Base-by-base conservation (phyloP, 1,139 yeast species). In the Saccharomyces uvarum region DNA sequence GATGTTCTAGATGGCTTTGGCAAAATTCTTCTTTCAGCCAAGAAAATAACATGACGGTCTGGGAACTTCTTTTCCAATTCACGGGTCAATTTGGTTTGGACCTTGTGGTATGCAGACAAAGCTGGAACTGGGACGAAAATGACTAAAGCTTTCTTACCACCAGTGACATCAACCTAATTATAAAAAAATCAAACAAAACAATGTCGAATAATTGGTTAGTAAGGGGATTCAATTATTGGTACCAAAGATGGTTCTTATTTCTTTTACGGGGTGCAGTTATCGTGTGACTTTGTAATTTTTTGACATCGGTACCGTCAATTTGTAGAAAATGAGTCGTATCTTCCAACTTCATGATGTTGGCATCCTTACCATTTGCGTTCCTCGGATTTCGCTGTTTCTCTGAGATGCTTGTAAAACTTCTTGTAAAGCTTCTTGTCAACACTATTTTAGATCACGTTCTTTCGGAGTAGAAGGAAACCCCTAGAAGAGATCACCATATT, bases 41-140 rank as follows among this genome's bases (percentile, higher is more conserved):
- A 84, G 88, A 93, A 90, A 70, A 93, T 95, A 78, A 93, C 97
- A 79, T 93, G 98, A 79, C 96, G 89, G 85, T 93, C 99, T 76
- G 97, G 95, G 91, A 93, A 93, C 83, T 93, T 93, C 95, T 93
- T 93, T 83, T 93, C 99, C 77, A 93, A 88, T 83, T 93, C 99
- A 82, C 98, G 93, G 81, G 97, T 90, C 77, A 93, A 86, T 82
- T 89, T 86, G 74, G 83, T 83, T 84, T 93, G 99, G 72, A 90
- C 95, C 82, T 86, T 89, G 89, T 91, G 97, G 95, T 88, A 91
- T 69, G 87, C 86, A 69, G 82, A 72, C 76, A 93, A 85, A 71
- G 90, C 81, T 79, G 99, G 97, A 70, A 88, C 95, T 77, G 99
- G 98, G 70, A 93, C 97, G 75, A 93, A 91, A 79, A 93, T 82